A percentile compares a stretch with the other conserved stretches of the same genome.
Evolutionary conservation across 768 basidiomycete species (phyloP).

Genomic region (Panus rudis): DNA sequence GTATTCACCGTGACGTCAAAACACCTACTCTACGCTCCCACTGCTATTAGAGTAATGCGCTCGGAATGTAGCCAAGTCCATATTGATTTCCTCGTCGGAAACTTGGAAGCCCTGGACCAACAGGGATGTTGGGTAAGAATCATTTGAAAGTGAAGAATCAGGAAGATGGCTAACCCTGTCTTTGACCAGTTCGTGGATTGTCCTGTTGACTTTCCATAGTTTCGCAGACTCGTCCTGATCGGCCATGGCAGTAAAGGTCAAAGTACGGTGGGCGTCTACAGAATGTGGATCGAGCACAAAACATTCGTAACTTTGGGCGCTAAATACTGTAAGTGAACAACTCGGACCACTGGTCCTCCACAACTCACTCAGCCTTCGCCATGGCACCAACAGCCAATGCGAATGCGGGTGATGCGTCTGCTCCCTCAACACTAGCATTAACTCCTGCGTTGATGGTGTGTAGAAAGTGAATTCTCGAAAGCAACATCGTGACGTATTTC

Average conservation of each 20-base stretch:
- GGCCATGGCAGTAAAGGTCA: conserved; percentile 35
- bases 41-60: conserved; percentile 60
- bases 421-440: conserved; percentile 18
- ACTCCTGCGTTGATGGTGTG: conserved; percentile 28
- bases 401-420: conserved; percentile 9
- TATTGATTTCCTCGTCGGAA: conserved; percentile 87
- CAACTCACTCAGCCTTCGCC: conserved; percentile 1
- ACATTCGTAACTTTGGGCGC: conserved; percentile 6
- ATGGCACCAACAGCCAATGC: conserved; percentile 11
- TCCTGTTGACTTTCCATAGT: conserved; percentile 94
- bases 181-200: conserved; percentile 92
- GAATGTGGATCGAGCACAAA: conserved; percentile 1
- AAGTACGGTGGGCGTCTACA: conserved; percentile 3
- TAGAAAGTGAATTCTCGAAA: too few relatives aligned
- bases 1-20: background rate
- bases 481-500: too few relatives aligned
- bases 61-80: conserved; percentile 79
- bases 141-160: conserved; percentile 7
- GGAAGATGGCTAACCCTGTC: conserved; percentile 64
- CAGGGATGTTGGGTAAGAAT: conserved; percentile 19
- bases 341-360: background rate
- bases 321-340: too few relatives aligned
- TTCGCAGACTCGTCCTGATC: conserved; percentile 78
- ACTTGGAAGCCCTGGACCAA: conserved; percentile 79
- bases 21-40: conserved; percentile 79